A percentile compares a stretch with the other conserved stretches of the same genome.
Evolutionary conservation across 306 rosid genomes (phyloP).

Genomic region (Pachyrhizus erosus): DNA sequence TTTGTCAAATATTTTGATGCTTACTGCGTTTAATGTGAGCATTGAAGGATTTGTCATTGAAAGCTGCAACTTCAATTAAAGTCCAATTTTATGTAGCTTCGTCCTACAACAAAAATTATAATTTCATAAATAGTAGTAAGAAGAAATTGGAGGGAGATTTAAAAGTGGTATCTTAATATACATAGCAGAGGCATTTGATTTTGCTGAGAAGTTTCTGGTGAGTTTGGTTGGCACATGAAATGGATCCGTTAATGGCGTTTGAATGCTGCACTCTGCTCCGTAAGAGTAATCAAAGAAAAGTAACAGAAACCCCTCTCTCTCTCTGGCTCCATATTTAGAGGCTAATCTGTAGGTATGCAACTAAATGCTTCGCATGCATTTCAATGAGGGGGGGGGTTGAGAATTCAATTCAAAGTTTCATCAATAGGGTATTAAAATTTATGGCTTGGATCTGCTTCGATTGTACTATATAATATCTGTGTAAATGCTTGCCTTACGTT

Average conservation of each 20-base stretch:
- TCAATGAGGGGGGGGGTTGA: constrained; percentile 61
- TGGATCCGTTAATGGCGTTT: constrained; percentile 67
- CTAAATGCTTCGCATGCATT: constrained; percentile 75
- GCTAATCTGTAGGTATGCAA: constrained; percentile 58
- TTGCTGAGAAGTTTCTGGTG: constrained; percentile 52
- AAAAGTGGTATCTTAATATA: constrained; percentile 30
- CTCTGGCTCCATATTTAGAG: constrained; percentile 53
- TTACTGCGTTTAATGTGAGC: constrained; percentile 46
- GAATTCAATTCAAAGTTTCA: constrained; percentile 65
- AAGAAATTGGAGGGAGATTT: constrained; percentile 5
- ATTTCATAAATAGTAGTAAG: not conserved
- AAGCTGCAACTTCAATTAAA: constrained; percentile 47
- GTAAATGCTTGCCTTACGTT: constrained; percentile 38
- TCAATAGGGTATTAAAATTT: constrained; percentile 49
- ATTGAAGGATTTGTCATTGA: constrained; percentile 46
- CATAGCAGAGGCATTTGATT: constrained; percentile 54
- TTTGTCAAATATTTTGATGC: constrained; percentile 31
- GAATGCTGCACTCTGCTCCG: constrained; percentile 56
- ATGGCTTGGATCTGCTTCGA: constrained; percentile 48
- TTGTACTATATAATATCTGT: constrained; percentile 35
- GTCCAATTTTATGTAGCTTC: constrained; percentile 1
- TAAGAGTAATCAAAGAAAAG: constrained; percentile 50
- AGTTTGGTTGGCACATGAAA: constrained; percentile 69
- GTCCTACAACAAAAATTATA: not conserved
- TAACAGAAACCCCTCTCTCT: constrained; percentile 19